Evolutionary conservation across 495 filamentous ascomycete genomes (phyloP).

Genomic region (Glutinoglossum americanum): DNA sequence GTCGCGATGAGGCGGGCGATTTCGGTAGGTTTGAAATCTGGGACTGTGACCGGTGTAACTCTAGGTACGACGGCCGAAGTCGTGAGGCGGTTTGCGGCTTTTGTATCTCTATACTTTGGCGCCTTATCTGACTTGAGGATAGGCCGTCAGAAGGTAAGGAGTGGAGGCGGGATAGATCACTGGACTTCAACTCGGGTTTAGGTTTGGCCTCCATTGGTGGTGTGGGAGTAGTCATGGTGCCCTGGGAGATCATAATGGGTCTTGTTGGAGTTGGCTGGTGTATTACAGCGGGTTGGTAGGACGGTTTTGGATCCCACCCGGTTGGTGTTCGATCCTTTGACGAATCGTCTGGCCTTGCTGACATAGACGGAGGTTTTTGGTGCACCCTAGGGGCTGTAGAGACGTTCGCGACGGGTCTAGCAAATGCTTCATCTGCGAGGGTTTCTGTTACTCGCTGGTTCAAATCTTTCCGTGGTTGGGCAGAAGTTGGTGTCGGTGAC

Average conservation of each 20-base stretch:
- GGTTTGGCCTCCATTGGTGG: conserved; percentile 13
- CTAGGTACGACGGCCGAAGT: conserved; percentile 18
- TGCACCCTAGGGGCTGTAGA: neutral
- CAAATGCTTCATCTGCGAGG: conserved; percentile 79
- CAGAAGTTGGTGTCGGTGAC: conserved; percentile 22
- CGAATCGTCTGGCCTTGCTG: neutral
- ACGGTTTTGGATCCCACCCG: conserved; percentile 12
- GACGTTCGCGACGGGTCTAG: conserved; percentile 16
- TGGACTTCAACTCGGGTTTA: conserved; percentile 3
- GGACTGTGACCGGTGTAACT: conserved; percentile 29
- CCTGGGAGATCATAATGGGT: conserved; percentile 70
- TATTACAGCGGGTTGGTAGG: conserved; percentile 8
- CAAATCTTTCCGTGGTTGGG: conserved; percentile 35
- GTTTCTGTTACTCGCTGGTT: conserved; percentile 58
- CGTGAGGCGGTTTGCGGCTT: conserved; percentile 16
- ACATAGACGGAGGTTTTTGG: neutral
- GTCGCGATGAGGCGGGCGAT: conserved; percentile 49
- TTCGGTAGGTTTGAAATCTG: conserved; percentile 24
- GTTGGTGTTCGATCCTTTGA: conserved; percentile 13
- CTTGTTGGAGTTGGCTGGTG: conserved; percentile 37
- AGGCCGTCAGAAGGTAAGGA: conserved; percentile 17
- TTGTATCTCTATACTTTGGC: conserved; percentile 10
- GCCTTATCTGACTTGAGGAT: conserved; percentile 31
- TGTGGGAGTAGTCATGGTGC: conserved; percentile 71
- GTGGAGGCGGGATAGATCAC: conserved; percentile 6